Evolutionary conservation across 164 flowering plant species (phyloP), one percentile per base, ranked within the genome.

Genomic region (Chimonanthus praecox): DNA sequence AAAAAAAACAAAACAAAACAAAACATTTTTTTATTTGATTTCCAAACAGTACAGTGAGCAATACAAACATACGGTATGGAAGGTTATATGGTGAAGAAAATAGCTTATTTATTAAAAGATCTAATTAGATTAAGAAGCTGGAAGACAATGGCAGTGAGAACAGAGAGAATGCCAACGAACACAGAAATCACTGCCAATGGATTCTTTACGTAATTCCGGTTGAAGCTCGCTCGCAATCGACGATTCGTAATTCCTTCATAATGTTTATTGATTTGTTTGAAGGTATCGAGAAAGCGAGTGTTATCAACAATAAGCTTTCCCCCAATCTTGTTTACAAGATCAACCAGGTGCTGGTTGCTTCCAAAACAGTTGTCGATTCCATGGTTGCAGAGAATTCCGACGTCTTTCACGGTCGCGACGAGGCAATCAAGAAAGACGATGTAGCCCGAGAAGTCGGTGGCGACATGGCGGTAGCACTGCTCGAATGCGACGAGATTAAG

Each of bases 351-450:
- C 0, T 83, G 84, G 72, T 91, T 93, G 71, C 83, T 91, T 10
- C 98, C 97, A 7, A 88, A 87, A 91, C 92, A 88, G 58, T 93
- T 91, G 77, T 91, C 76, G 21, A 92, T 89, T 49, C 94, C 94
- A 64, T 83, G 81, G 76, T 88, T 84, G 73, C 88, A 95, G 48
- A 93, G 86, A 83, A 85, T 83, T 0, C 83, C 84, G n/a, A 93
- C 98, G 75, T 93, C 98, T 44, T 81, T 84, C 0, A 89, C 84
- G 0, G 92, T 85, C 76, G 91, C 84, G 11, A 89, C 91, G 76
- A 92, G 74, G 73, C 88, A 87, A 75, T 92, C 94, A 93, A 91
- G 82, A 84, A 91, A 93, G 16, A 93, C 79, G 33, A 90, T 86
- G 70, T 91, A 93, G 1, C 94, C 83, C 5, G 94, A 90, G 58